Conservation (phyloP, 169 alveolate species). For the Eimeria brunetti region DNA sequence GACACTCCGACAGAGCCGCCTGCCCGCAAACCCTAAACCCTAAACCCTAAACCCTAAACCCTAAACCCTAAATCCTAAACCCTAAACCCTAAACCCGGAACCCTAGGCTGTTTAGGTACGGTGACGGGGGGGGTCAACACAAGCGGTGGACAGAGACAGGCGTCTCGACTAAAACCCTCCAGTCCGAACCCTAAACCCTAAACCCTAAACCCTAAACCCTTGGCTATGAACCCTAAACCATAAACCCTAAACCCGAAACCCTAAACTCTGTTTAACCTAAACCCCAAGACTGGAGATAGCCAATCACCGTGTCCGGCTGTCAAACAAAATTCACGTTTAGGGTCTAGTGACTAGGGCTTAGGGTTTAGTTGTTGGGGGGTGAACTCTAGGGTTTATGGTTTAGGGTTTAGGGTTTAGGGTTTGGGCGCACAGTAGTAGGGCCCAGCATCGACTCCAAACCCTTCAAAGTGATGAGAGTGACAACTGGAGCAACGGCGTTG, state of each 20-base stretch:
- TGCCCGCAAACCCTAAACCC: not conserved
- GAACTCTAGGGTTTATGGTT: not conserved
- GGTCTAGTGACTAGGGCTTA: not conserved
- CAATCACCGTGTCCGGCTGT: too few relatives aligned
- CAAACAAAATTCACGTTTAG: too few relatives aligned
- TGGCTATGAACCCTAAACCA: not conserved
- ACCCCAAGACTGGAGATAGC: too few relatives aligned
- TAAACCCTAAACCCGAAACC: too few relatives aligned
- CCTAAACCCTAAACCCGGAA: not conserved
- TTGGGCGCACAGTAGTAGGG: constrained; percentile 58
- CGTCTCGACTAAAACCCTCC: too few relatives aligned
- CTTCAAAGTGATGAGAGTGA: constrained; percentile 67
- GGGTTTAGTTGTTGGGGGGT: not conserved
- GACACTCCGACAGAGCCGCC: constrained; percentile 8
- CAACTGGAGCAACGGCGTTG: constrained; percentile 20
- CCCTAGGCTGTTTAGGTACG: not conserved
- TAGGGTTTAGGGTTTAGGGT: constrained; percentile 38
- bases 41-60: not conserved
- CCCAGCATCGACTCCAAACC: constrained; percentile 67
- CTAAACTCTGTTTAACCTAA: too few relatives aligned
- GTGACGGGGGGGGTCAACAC: too few relatives aligned
- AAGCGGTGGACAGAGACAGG: too few relatives aligned
- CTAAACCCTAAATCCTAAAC: constrained; percentile 10
- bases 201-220: not conserved
- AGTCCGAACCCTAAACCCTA: not conserved